A percentile compares a stretch with the other conserved stretches of the same genome.
Conservation (phyloP, 768 basidiomycete species). For the Leccinellum luteum region DNA sequence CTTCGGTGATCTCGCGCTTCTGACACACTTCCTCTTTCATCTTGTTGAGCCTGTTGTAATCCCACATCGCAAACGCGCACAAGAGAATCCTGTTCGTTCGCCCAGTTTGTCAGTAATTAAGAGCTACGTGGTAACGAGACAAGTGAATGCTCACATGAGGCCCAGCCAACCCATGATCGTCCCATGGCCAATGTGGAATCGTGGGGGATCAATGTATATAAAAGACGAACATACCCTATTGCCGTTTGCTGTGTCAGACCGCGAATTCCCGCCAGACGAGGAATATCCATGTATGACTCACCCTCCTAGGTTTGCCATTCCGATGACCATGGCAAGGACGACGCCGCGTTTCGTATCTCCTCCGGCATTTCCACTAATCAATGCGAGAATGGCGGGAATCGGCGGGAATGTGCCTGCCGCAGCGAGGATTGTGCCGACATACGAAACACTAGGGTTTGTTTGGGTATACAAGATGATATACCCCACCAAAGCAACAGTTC, state of each 20-base stretch:
- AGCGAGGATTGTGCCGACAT: conserved; percentile 48
- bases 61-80: conserved; percentile 44
- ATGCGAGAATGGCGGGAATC: conserved; percentile 46
- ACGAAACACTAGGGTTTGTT: conserved; percentile 27
- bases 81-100: conserved; percentile 38
- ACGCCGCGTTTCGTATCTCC: conserved; percentile 54
- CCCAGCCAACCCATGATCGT: conserved; percentile 36
- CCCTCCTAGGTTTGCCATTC: conserved; percentile 56
- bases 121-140: conserved; percentile 6
- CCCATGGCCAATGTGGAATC: conserved; percentile 38
- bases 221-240: conserved; percentile 41
- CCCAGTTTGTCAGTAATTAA: conserved; percentile 28
- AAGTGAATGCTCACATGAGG: conserved; percentile 17
- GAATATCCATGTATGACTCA: conserved; percentile 24
- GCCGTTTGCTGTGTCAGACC: conserved; percentile 1
- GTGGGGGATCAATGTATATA: conserved; percentile 38
- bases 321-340: conserved; percentile 51
- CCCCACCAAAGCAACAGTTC: conserved; percentile 46
- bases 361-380: conserved; percentile 54
- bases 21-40: conserved; percentile 44
- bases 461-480: conserved; percentile 47
- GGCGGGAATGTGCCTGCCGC: conserved; percentile 52
- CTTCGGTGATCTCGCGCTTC: conserved; percentile 41
- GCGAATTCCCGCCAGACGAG: not conserved
- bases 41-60: conserved; percentile 49